Evolutionary conservation across 257 asterid genomes (phyloP), one percentile per base, ranked within the genome.

Genomic region (Ocimum tenuiflorum): DNA sequence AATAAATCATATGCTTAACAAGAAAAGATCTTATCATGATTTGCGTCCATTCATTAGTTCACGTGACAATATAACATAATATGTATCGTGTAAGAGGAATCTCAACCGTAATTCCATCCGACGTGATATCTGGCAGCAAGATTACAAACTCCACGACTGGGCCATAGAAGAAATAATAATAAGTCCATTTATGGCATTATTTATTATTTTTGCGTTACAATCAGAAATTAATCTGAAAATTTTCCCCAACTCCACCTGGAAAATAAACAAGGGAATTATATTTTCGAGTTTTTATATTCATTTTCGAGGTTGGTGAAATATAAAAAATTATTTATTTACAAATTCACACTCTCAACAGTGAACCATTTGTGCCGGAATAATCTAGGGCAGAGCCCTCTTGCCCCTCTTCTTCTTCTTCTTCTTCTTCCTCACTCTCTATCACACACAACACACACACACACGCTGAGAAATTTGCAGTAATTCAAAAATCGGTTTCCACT

Each of bases 301-400:
- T 38, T 38, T 13, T 13, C 0, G 18, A 3, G 19, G 10, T 22
- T 0, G 17, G 58, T 20, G 58, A 12, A 13, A 4, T 13, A 13
- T 13, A 13, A 13, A 43, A 43, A 13, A 38, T 38, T 1, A 38
- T 58, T 38, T 27, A 46, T 45, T 59, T 60, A 36, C 12, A 39
- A 13, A 7, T 41, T 59, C 39, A n/a, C 14, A 60, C 36, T 8
- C 22, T 51, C 66, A 39, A 50, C 42, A 49, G 42, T 27, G 39
- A 41, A 63, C 57, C 43, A 46, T 52, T 22, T 19, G 43, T 52
- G 57, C 77, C 72, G 71, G 72, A 74, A 78, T 61, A 50, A 23
- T 67, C 83, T 78, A 78, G 83, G 83, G 77, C 77, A 69, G 65
- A 78, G 46, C 15, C 48, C 59, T 7, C 31, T 38, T 60, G n/a